phyloP scores from a whole-genome alignment of 805 yeast species.

The Candida krabiensis region DNA sequence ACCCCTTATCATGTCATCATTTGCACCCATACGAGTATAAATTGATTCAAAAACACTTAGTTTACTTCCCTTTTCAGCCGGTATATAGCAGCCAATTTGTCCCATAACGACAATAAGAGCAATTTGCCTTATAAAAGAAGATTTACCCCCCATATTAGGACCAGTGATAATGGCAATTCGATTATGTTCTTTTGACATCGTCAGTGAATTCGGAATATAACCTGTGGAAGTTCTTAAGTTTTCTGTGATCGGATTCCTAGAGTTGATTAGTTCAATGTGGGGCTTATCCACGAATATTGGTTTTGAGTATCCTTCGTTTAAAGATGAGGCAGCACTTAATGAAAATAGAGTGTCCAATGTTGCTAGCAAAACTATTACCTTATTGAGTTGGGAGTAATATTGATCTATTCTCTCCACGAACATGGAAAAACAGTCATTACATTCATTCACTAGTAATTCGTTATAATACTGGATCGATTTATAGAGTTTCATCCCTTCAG shows the following conservation, averaged over 20 bases:
- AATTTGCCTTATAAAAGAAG: constrained; percentile 71
- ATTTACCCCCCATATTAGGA: constrained; percentile 88
- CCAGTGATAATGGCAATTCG: constrained; percentile 73
- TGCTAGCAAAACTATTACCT: constrained; percentile 49
- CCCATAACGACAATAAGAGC: constrained; percentile 72
- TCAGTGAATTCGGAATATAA: constrained; percentile 68
- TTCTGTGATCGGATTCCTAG: constrained; percentile 44
- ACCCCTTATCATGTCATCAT: constrained; percentile 71
- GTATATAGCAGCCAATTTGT: constrained; percentile 76
- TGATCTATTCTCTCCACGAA: constrained; percentile 42
- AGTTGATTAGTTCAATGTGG: constrained; percentile 49
- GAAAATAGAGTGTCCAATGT: constrained; percentile 67
- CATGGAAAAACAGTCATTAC: constrained; percentile 46
- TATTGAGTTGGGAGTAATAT: constrained; percentile 38
- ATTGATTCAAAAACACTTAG: constrained; percentile 64
- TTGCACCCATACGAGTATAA: constrained; percentile 72
- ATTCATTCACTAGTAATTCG: constrained; percentile 47
- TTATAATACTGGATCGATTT: constrained; percentile 58
- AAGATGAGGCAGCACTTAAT: constrained; percentile 56
- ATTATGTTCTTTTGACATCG: constrained; percentile 44
- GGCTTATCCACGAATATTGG: constrained; percentile 53
- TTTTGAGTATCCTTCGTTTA: constrained; percentile 43
- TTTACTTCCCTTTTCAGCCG: constrained; percentile 53
- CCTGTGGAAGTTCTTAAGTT: constrained; percentile 11
- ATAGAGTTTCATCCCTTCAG: constrained; percentile 50